Evolutionary conservation across 2,329 filamentous ascomycete genomes (phyloP), one percentile per base, ranked within the genome.

Genomic region (Xylariaceae sp.): DNA sequence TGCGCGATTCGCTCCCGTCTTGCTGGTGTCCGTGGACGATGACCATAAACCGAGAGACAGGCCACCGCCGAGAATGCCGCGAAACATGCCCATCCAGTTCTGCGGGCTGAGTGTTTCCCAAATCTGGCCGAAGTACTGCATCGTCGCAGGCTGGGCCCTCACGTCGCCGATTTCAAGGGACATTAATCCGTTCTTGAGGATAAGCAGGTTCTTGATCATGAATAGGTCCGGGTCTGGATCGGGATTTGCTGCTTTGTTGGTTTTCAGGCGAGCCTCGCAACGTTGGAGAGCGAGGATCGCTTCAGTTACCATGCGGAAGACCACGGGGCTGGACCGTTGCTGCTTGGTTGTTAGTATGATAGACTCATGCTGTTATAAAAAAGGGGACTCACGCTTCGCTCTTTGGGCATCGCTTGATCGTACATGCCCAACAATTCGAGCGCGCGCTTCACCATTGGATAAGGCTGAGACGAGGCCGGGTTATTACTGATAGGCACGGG

Each of bases 131-230:
- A 88, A 87, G 67, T 88, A 84, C 66, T 86, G 82, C 77, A 84
- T 80, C 3, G 77, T 75, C 13, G 75, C 71, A 5, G 75, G 73
- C 50, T 82, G 78, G 57, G 80, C 81, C 60, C 83, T 77, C 13
- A 85, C 80, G 65, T 87, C 84, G 55, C 84, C 92, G 65, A 99
- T 97, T 75, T 99, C 94, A 62, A 99, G 92, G 8, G 92, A 92
- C 30, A 99, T 87, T 55, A 99, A 89, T 72, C 97, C 90, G 71
- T 97, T 95, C 74, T 97, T 97, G 55, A 99, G 83, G 53, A 97
- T 88, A 53, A 99, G 87, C 1, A 99, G 82, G 72, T 99, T 96
- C 67, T 93, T 94, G 68, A 99, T 88, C 70, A 97, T 87, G 75
- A 99, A 99, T 3, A 99, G 82, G 66, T 96, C 89, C 0, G 89